Conservation (phyloP, 495 filamentous ascomycete species). For the Aspergillus sparsus region DNA sequence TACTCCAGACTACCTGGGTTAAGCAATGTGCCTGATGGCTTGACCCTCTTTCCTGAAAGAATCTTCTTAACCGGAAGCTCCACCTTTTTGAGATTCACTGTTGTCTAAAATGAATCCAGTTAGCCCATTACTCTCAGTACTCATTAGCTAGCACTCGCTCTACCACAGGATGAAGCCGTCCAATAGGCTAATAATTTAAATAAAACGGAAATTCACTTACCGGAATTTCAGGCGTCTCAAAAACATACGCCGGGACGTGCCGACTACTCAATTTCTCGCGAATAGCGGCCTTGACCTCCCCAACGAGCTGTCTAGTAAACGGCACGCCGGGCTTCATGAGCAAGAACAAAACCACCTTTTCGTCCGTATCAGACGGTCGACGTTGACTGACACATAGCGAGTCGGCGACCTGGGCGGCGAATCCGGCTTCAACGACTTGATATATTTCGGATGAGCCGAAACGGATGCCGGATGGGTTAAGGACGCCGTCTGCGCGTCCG, state of each 20-base stretch:
- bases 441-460: constrained; percentile 82
- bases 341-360: constrained; percentile 75
- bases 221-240: constrained; percentile 77
- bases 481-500: constrained; percentile 72
- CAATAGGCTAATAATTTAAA: constrained; percentile 11
- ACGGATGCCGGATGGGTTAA: constrained; percentile 76
- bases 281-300: constrained; percentile 61
- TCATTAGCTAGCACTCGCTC: no score
- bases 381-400: constrained; percentile 75
- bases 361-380: constrained; percentile 64
- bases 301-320: constrained; percentile 58
- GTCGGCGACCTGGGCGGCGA: constrained; percentile 60
- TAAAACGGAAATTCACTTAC: constrained; percentile 48
- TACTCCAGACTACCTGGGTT: constrained; percentile 73
- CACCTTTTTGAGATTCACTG: constrained; percentile 82
- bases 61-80: constrained; percentile 84
- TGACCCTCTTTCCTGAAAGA: constrained; percentile 68
- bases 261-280: constrained; percentile 61
- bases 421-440: constrained; percentile 64
- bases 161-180: no score
- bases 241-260: constrained; percentile 75
- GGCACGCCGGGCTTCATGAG: constrained; percentile 61
- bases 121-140: neutral
- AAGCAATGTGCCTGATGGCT: constrained; percentile 72
- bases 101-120: constrained; percentile 51